Percentiles rank a stretch among this genome's conserved stretches.
phyloP scores from a whole-genome alignment of 2,329 filamentous ascomycete genomes.

The Trichoderma semiorbis region DNA sequence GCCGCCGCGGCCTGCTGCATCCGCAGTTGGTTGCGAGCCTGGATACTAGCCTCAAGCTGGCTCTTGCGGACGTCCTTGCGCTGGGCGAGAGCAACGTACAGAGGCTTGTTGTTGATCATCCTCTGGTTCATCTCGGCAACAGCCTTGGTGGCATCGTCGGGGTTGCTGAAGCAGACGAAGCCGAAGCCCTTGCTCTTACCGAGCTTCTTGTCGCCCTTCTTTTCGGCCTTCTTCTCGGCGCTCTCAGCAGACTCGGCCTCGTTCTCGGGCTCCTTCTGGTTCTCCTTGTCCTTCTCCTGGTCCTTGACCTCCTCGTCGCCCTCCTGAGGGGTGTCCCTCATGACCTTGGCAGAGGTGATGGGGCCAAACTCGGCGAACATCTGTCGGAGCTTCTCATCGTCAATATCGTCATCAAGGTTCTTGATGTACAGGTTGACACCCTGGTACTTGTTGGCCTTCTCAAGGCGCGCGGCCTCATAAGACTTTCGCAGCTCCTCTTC shows the following conservation, averaged over 20 bases:
- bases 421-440: conserved; percentile 99
- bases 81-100: conserved; percentile 97
- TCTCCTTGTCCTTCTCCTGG: conserved; percentile 51
- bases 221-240: conserved; percentile 57
- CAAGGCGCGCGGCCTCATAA: conserved; percentile 93
- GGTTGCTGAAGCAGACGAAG: conserved; percentile 99
- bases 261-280: conserved; percentile 44
- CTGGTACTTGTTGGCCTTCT: conserved; percentile 99
- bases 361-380: conserved; percentile 89
- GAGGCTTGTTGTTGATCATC: conserved; percentile 94
- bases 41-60: conserved; percentile 98
- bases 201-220: conserved; percentile 61
- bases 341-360: conserved; percentile 98
- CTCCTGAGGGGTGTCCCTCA: conserved; percentile 74
- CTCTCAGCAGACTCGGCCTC: conserved; percentile 44
- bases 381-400: conserved; percentile 94
- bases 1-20: conserved; percentile 96
- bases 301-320: conserved; percentile 52
- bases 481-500: conserved; percentile 99
- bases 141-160: conserved; percentile 97
- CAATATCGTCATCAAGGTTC: conserved; percentile 94
- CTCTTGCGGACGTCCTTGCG: conserved; percentile 99
- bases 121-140: conserved; percentile 99
- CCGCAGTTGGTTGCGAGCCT: conserved; percentile 96
- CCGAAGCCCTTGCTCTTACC: conserved; percentile 99